phyloP scores from a whole-genome alignment of 176 grass and related monocot species.

The Musa beccarii region DNA sequence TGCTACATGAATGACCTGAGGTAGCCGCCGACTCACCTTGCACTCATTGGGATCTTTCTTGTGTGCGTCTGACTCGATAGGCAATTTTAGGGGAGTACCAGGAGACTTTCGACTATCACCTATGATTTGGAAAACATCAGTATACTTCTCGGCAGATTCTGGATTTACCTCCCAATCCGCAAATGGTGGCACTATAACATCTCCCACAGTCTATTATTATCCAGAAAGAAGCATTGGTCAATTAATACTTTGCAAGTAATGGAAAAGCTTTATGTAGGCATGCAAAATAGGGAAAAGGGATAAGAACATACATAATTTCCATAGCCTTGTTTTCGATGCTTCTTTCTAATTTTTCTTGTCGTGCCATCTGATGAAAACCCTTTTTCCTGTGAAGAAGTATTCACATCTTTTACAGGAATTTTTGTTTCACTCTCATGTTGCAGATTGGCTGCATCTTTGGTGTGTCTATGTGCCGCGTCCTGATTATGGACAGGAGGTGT shows the following conservation, averaged over 20 bases:
- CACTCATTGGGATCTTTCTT: background rate
- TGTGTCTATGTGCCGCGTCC: background rate
- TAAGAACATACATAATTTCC: background rate
- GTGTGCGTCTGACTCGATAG: background rate
- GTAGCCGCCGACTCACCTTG: background rate
- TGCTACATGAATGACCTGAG: background rate
- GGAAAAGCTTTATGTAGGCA: background rate
- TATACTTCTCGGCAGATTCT: background rate
- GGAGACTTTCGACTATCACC: background rate
- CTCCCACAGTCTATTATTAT: background rate
- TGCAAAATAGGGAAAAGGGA: background rate
- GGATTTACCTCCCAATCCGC: slow-evolving; percentile 6
- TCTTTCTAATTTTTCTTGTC: background rate
- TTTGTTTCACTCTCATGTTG: background rate
- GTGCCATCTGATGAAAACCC: background rate
- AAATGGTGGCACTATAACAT: background rate
- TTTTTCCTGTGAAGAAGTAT: background rate
- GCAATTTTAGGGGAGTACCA: background rate
- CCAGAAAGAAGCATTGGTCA: background rate
- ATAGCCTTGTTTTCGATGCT: background rate
- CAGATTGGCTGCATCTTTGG: background rate
- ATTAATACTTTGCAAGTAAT: background rate
- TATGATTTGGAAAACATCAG: background rate
- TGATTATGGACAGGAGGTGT: background rate
- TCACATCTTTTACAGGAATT: background rate